phyloP scores from a whole-genome alignment of 805 yeast species.

The Candida sonorensis region DNA sequence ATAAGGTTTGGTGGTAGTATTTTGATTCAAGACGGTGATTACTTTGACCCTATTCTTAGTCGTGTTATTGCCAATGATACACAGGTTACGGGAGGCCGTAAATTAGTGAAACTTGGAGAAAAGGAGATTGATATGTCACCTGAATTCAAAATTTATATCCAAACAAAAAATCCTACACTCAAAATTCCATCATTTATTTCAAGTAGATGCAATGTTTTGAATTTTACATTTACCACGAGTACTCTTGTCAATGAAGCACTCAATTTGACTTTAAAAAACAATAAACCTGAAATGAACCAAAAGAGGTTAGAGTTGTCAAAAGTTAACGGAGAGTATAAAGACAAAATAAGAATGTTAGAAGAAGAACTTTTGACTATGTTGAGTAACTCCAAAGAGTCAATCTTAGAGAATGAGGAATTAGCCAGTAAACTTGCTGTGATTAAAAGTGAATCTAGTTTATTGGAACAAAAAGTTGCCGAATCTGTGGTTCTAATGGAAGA shows the following conservation, averaged over 20 bases:
- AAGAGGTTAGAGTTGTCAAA: slow-evolving; percentile 48
- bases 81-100: slow-evolving; percentile 62
- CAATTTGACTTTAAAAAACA: slow-evolving; percentile 44
- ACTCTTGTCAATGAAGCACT: slow-evolving; percentile 59
- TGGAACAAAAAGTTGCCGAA: slow-evolving; percentile 47
- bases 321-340: slow-evolving; percentile 53
- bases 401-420: slow-evolving; percentile 62
- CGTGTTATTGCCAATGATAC: slow-evolving; percentile 57
- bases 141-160: slow-evolving; percentile 52
- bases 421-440: slow-evolving; percentile 54
- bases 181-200: slow-evolving; percentile 46
- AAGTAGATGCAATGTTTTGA: slow-evolving; percentile 56
- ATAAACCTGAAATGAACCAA: slow-evolving; percentile 60
- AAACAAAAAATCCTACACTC: slow-evolving; percentile 51
- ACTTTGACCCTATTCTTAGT: slow-evolving; percentile 66
- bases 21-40: slow-evolving; percentile 73
- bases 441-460: slow-evolving; percentile 53
- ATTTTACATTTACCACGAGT: slow-evolving; percentile 66
- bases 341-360: slow-evolving; percentile 50
- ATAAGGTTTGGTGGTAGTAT: slow-evolving; percentile 76
- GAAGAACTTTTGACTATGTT: slow-evolving; percentile 49
- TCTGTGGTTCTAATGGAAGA: slow-evolving; percentile 48
- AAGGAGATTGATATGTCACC: slow-evolving; percentile 62
- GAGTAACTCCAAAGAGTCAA: slow-evolving; percentile 48
- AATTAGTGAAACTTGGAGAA: slow-evolving; percentile 52